Base-by-base conservation (phyloP, 129 eudicot genomes). In the Lactuca sativa region DNA sequence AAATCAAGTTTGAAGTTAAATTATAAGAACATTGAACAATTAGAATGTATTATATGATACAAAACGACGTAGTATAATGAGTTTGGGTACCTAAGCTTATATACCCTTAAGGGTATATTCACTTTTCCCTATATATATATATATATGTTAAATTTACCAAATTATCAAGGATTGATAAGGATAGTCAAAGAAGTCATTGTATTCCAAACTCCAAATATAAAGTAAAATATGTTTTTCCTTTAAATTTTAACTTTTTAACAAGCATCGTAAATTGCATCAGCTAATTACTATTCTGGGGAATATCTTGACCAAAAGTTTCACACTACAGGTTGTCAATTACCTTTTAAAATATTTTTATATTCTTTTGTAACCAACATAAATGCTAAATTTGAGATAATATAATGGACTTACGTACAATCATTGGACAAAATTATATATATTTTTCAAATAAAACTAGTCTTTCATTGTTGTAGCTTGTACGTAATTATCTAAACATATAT, bases 241-340 rank as follows among this genome's bases (percentile, higher is more conserved):
- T 25, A 25, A 25, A 1, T 25, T 25, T 9, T 8, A 43, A 43
- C 13, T 43, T 9, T 43, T 47, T 11, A 47, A 11, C 52, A 47
- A 47, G 3, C 52, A 6, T 47, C 52, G 52, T 47, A 47, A 12
- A 47, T 47, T 47, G 52, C 52, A n/a, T 54, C 14, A 67, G 15
- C 16, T 25, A 7, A 17, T 44, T 15, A 59, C 75, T 9, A 31
- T 59, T 44, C 33, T 12, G 17, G 30, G 4, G 69, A 72, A 72
- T 37, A 62, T 51, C 38, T 49, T 72, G 77, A 61, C 70, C 62
- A 62, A 18, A 60, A 52, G 69, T 62, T 16, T 53, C 76, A 71
- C 32, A 48, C 15, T 64, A 73, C 71, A 74, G 25, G 67, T 57
- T 66, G 79, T 60, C 72, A 74, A 67, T 58, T 33, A 48, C 74